A percentile compares a stretch with the other conserved stretches of the same genome.
Evolutionary conservation across 2,329 filamentous ascomycete genomes (phyloP).

Genomic region (Parastagonospora nodorum): DNA sequence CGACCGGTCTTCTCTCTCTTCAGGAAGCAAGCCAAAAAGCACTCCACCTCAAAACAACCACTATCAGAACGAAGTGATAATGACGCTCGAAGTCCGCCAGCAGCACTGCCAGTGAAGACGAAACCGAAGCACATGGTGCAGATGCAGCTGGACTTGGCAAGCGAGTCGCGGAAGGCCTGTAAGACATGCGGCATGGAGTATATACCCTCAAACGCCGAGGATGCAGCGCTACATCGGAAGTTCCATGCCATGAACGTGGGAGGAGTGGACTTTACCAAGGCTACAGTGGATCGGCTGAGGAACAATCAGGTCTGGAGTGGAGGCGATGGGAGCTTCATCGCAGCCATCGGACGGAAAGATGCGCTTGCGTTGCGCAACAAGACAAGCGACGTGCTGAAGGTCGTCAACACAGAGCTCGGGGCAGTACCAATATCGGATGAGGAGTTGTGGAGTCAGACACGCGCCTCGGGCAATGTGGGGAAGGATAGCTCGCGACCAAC

Average conservation of each 20-base stretch:
- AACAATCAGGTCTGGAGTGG: constrained; percentile 58
- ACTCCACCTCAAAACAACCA: constrained; percentile 15
- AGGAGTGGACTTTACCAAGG: constrained; percentile 65
- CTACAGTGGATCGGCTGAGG: constrained; percentile 59
- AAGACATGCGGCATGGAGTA: constrained; percentile 69
- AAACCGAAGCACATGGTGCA: constrained; percentile 56
- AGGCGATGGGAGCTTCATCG: constrained; percentile 55
- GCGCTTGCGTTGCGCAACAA: constrained; percentile 58
- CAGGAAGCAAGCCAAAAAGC: constrained; percentile 28
- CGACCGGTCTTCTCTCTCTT: constrained; percentile 59
- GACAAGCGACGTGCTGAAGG: constrained; percentile 59
- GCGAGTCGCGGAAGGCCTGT: constrained; percentile 62
- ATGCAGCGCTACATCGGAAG: constrained; percentile 66
- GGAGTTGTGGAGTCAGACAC: constrained; percentile 60
- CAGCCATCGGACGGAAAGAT: constrained; percentile 63
- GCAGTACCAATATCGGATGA: constrained; percentile 64
- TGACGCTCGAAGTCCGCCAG: constrained; percentile 29
- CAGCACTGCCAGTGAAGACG: constrained; percentile 33
- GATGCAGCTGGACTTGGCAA: constrained; percentile 65
- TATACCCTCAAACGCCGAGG: constrained; percentile 64
- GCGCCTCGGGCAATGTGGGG: constrained; percentile 1
- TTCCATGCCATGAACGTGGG: constrained; percentile 67
- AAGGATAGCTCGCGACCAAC: constrained; percentile 24
- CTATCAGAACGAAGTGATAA: constrained; percentile 40
- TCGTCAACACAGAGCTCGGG: constrained; percentile 67